A percentile compares a stretch with the other conserved stretches of the same genome.
Conservation (phyloP, 2,329 filamentous ascomycete genomes). For the Neofusicoccum sp. region DNA sequence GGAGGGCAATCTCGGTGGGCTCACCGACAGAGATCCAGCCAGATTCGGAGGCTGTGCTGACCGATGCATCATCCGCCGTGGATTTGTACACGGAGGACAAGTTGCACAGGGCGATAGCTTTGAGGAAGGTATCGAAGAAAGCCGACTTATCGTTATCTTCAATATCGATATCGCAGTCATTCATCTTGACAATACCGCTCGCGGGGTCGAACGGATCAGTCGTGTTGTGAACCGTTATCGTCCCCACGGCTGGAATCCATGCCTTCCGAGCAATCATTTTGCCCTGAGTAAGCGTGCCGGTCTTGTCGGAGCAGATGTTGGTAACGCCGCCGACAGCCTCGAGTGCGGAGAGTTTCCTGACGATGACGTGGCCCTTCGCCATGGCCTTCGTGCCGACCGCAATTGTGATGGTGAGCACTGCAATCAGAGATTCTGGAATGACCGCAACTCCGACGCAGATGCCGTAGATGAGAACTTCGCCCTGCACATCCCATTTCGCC, state of each 20-base stretch:
- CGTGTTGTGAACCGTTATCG: conserved; percentile 33
- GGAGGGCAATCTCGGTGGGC: conserved; percentile 38
- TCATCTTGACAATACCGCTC: conserved; percentile 33
- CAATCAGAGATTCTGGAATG: conserved; percentile 49
- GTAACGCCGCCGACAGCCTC: conserved; percentile 43
- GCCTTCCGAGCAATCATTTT: conserved; percentile 41
- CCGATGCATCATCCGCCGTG: conserved; percentile 4
- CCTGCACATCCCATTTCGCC: conserved; percentile 47
- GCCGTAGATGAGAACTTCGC: conserved; percentile 49
- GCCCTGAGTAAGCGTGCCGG: conserved; percentile 40
- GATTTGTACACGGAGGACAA: conserved; percentile 32
- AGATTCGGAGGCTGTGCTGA: neutral
- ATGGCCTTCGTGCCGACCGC: conserved; percentile 42
- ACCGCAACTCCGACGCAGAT: conserved; percentile 49
- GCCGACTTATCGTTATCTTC: conserved; percentile 26
- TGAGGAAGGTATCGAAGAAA: conserved; percentile 32
- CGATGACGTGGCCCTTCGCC: conserved; percentile 42
- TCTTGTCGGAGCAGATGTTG: conserved; percentile 36
- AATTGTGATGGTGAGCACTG: conserved; percentile 63
- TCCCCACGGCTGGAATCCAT: conserved; percentile 36
- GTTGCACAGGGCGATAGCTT: conserved; percentile 40
- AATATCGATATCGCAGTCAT: conserved; percentile 28
- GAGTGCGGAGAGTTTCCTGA: conserved; percentile 38
- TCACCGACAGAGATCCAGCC: conserved; percentile 11
- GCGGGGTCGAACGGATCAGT: conserved; percentile 35